phyloP scores from a whole-genome alignment of 306 rosid genomes.

The Pyrus betulifolia region DNA sequence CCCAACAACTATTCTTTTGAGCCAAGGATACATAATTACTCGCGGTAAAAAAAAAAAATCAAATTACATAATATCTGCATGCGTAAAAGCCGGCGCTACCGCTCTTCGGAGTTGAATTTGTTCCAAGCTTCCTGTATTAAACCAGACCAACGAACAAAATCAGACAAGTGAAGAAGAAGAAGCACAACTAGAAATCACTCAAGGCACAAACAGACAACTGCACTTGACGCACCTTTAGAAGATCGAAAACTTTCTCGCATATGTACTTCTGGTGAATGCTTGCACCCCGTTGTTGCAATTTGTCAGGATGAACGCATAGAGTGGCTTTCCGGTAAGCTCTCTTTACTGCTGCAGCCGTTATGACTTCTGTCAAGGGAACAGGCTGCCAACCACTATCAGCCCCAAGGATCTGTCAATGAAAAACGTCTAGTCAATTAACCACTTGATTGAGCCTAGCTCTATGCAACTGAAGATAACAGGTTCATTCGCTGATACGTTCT shows the following conservation, averaged over 20 bases:
- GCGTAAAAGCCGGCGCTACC: constrained; percentile 27
- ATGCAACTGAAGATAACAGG: background rate
- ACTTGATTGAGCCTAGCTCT: background rate
- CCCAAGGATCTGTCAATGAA: constrained; percentile 69
- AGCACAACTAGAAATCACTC: background rate
- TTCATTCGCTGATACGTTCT: background rate
- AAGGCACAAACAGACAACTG: background rate
- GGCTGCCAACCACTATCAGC: constrained; percentile 91
- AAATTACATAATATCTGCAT: background rate
- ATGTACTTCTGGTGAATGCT: constrained; percentile 80
- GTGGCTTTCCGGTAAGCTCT: constrained; percentile 97
- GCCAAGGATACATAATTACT: constrained; percentile 7
- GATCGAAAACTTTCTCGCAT: constrained; percentile 95
- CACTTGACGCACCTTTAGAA: constrained; percentile 59
- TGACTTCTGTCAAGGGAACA: constrained; percentile 78
- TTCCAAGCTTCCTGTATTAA: constrained; percentile 85
- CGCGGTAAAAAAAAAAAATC: background rate
- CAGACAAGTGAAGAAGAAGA: background rate
- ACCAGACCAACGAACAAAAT: background rate
- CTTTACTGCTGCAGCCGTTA: constrained; percentile 88
- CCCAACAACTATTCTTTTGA: constrained; percentile 7
- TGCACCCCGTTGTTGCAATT: constrained; percentile 89
- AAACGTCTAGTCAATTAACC: background rate
- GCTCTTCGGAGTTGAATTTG: constrained; percentile 93
- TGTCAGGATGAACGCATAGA: constrained; percentile 93